Percentiles rank a stretch among this genome's conserved stretches.
phyloP scores from a whole-genome alignment of 208 protist genomes.

The Jaenimonas drosophilae region DNA sequence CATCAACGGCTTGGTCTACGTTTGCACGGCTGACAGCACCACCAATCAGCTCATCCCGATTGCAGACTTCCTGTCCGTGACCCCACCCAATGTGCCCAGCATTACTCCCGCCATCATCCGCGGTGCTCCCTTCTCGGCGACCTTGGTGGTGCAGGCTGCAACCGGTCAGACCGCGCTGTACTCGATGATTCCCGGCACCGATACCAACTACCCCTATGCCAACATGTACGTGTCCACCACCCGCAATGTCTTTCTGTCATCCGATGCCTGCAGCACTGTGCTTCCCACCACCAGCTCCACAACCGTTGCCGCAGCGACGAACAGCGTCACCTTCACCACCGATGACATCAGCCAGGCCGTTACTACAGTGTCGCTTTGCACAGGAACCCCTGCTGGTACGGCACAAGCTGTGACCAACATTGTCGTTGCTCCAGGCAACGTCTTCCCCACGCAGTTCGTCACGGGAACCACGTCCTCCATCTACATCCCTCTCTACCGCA shows the following conservation, averaged over 20 bases:
- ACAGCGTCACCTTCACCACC: not conserved
- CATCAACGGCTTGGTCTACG: constrained; percentile 26
- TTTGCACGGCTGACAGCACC: constrained; percentile 29
- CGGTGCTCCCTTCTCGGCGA: constrained; percentile 25
- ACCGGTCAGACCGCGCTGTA: constrained; percentile 22
- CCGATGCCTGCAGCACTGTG: constrained; percentile 13
- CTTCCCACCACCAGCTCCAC: constrained; percentile 2
- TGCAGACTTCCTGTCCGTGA: constrained; percentile 34
- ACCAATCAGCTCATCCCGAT: constrained; percentile 8
- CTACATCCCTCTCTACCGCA: constrained; percentile 33
- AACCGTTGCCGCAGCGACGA: not conserved
- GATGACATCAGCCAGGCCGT: not conserved
- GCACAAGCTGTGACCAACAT: constrained; percentile 8
- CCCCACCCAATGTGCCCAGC: constrained; percentile 18
- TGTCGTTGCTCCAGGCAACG: constrained; percentile 14
- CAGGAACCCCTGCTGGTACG: constrained; percentile 25
- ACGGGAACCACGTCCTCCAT: constrained; percentile 19
- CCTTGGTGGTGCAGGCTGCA: constrained; percentile 11
- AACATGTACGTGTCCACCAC: constrained; percentile 17
- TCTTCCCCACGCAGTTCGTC: constrained; percentile 42
- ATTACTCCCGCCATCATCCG: constrained; percentile 30
- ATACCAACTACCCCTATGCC: constrained; percentile 19
- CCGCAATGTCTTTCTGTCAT: constrained; percentile 36
- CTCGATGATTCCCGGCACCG: constrained; percentile 35
- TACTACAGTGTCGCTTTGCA: constrained; percentile 11